Evolutionary conservation across 176 grass and related monocot species (phyloP).

Genomic region (Avena insularis): DNA sequence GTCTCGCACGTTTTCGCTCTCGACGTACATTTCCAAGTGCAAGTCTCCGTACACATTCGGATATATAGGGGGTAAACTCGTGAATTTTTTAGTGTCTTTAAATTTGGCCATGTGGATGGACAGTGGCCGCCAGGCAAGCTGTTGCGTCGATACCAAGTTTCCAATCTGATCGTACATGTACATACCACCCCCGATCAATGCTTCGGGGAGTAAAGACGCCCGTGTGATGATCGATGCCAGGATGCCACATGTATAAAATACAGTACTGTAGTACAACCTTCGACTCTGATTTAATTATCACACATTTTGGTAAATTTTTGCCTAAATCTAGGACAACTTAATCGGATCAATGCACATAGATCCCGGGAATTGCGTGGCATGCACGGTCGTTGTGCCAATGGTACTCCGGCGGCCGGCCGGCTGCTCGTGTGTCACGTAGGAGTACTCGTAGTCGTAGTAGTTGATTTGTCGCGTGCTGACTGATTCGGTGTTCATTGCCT

Average conservation of each 20-base stretch:
- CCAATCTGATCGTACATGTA: background rate
- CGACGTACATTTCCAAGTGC: background rate
- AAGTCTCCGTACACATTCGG: background rate
- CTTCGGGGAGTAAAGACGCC: background rate
- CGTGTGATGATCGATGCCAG: background rate
- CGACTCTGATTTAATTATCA: too few relatives aligned
- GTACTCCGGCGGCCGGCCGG: too few relatives aligned
- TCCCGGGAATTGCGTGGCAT: too few relatives aligned
- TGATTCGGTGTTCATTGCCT: background rate
- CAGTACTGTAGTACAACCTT: too few relatives aligned
- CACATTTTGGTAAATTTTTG: too few relatives aligned
- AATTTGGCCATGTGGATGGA: background rate
- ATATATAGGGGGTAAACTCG: background rate
- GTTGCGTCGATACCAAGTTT: slow-evolving; percentile 21
- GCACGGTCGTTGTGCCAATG: too few relatives aligned
- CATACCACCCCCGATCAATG: background rate
- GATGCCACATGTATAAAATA: background rate
- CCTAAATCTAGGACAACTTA: too few relatives aligned
- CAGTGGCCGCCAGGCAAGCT: background rate
- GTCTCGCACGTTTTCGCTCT: background rate
- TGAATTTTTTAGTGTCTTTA: too few relatives aligned
- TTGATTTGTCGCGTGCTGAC: background rate
- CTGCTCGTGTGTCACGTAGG: too few relatives aligned
- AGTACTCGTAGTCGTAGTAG: background rate
- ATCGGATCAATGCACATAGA: too few relatives aligned